A percentile compares a stretch with the other conserved stretches of the same genome.
phyloP scores from a whole-genome alignment of 164 flowering plant genomes.

The grape (Vitis vinifera) region DNA sequence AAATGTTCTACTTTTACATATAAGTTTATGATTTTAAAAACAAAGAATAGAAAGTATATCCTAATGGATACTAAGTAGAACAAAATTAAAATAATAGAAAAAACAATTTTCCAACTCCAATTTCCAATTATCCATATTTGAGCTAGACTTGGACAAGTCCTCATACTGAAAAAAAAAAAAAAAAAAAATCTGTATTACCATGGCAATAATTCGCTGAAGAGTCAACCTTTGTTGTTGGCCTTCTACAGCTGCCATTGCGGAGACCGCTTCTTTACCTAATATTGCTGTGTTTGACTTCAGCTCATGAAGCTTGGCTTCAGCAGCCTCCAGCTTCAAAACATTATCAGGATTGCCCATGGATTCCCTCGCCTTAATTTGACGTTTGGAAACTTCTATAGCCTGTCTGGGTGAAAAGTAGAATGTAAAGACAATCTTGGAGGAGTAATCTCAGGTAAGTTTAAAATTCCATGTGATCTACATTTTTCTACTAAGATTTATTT shows the following conservation, averaged over 20 bases:
- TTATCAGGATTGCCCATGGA: slow-evolving; percentile 51
- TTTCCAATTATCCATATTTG: too few species aligned
- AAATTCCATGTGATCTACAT: too few species aligned
- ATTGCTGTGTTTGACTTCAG: slow-evolving; percentile 72
- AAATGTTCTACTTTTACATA: too few species aligned
- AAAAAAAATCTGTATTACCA: slow-evolving; percentile 43
- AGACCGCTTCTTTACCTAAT: slow-evolving; percentile 90
- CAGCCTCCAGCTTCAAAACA: slow-evolving; percentile 66
- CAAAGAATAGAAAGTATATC: too few species aligned
- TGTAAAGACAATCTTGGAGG: slow-evolving; percentile 2
- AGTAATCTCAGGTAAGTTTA: neutral
- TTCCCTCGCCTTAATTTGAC: slow-evolving; percentile 80
- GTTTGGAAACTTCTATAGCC: slow-evolving; percentile 91
- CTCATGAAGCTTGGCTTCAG: slow-evolving; percentile 80
- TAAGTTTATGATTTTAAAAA: too few species aligned
- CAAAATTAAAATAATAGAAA: too few species aligned
- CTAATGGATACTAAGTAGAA: too few species aligned
- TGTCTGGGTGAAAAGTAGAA: slow-evolving; percentile 31
- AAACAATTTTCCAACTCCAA: too few species aligned
- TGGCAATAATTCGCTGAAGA: slow-evolving; percentile 78
- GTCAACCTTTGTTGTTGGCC: slow-evolving; percentile 94
- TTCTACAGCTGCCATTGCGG: slow-evolving; percentile 96
- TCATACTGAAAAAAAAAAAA: too few species aligned
- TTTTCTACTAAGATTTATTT: too few species aligned
- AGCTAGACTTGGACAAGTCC: too few species aligned